Base-by-base conservation (phyloP, 768 basidiomycete genomes). In the Lentinula raphanica region DNA sequence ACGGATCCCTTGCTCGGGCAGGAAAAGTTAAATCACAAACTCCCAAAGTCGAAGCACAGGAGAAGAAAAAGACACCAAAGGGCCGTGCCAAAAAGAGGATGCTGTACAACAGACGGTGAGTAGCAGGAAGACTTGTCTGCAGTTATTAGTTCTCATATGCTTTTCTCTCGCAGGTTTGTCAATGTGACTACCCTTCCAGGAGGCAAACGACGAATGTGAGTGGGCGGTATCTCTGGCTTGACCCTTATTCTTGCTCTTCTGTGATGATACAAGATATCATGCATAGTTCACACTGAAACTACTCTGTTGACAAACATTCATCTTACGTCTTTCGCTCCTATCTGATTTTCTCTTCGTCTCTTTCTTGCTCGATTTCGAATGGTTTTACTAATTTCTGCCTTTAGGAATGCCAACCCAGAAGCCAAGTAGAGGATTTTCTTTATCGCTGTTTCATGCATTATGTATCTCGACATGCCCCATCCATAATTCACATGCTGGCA, bases 281-380 rank as follows among this genome's bases (percentile, higher is more conserved):
- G 88, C 93, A 94, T 94, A 94, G 94, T 95, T 94, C 92, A 95
- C 90, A 86, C 93, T 87, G 92, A 96, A 91, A 73, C 74, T 69
- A 74, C 72, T 68, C 73, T 94, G 92, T 90, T 86, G 89, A 94
- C 76, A 87, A 81, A 74, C 75, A 83, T 79, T 64, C 86, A 92
- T 91, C 88, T 83, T 77, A 84, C 72, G 92, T 97, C 94, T 95
- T 95, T 95, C 94, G 93, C 94, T 95, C 92, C 93, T 95, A 95
- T 95, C 92, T 95, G 94, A 95, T 73, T 61, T 63, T 61, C 67
- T 54, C 61, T 58, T 63, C 56, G 51, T 44, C 55, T 65, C 54
- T 60, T 59, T 54, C 58, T 59, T 58, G 54, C 44, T 45, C 62
- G 35, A 45, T n/a, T 23, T 51, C 38, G n/a, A 21, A 1, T 21